These are phyloP conservation scores for Pseudogymnoascus sp. DNA, from an alignment of 2,329 filamentous ascomycete genomes.

Conservation along the genomic window DNA sequence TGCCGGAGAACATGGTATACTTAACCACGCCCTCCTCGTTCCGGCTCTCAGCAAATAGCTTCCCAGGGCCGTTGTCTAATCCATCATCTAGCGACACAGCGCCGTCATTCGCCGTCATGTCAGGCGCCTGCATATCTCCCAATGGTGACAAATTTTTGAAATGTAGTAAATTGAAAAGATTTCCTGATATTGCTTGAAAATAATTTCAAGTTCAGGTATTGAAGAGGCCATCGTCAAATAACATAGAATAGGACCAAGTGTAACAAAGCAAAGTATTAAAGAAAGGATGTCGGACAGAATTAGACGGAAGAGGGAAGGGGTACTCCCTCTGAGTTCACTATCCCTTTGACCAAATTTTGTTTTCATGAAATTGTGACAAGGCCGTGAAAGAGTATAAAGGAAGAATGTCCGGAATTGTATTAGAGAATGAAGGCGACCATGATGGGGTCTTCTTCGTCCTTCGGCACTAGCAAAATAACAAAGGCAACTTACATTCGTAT, in stretches of 20 bases:
- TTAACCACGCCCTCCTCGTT: neutral
- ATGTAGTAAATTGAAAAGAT: neutral
- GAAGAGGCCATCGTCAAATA: slow-evolving; percentile 4
- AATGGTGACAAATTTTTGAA: neutral
- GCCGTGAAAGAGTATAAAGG: neutral
- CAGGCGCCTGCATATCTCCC: neutral
- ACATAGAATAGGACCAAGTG: neutral
- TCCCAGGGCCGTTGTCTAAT: neutral
- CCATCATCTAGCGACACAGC: neutral
- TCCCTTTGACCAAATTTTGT: neutral
- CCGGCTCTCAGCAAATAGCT: neutral
- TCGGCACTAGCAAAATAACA: neutral
- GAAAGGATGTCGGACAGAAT: neutral
- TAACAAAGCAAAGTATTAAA: neutral
- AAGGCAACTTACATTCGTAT: neutral
- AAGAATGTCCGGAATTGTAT: neutral
- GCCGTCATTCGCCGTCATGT: neutral
- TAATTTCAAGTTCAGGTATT: neutral
- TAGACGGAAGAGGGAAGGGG: neutral
- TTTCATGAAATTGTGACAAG: neutral
- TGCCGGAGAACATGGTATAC: neutral
- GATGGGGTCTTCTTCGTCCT: neutral
- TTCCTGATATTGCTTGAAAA: neutral
- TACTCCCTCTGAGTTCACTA: neutral
- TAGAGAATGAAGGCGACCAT: neutral